phyloP scores from a whole-genome alignment of 805 yeast genomes.

The Nakazawaea populi region DNA sequence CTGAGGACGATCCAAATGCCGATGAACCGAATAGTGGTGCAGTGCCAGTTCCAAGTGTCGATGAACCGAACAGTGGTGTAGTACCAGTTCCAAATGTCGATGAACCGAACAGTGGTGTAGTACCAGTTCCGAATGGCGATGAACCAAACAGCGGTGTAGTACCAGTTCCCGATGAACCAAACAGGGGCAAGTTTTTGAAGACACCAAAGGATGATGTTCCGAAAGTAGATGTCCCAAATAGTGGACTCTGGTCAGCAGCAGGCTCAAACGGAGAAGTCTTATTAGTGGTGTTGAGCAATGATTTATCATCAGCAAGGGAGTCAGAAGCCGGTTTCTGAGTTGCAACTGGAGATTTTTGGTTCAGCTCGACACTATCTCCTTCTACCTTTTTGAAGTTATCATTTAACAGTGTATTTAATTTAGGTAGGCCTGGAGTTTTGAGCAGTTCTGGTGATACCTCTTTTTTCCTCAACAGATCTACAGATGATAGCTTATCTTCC shows the following conservation, averaged over 20 bases:
- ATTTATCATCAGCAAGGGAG: too few species aligned
- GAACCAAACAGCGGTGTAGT: background rate
- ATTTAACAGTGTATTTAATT: too few species aligned
- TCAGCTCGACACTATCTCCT: too few species aligned
- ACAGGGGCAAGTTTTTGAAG: background rate
- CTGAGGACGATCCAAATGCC: background rate
- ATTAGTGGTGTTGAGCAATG: too few species aligned
- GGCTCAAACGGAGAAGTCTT: too few species aligned
- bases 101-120: background rate
- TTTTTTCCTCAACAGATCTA: background rate
- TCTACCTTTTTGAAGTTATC: too few species aligned
- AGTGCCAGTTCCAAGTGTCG: background rate
- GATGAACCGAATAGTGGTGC: background rate
- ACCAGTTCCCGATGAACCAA: background rate
- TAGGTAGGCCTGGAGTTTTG: background rate
- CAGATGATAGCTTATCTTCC: constrained; percentile 19
- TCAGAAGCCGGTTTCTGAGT: too few species aligned
- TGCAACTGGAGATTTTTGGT: too few species aligned
- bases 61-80: background rate
- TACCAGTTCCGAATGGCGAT: background rate
- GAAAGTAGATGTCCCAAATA: background rate
- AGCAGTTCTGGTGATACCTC: background rate
- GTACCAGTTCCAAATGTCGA: background rate
- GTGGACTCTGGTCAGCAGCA: too few species aligned
- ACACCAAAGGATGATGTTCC: background rate